These are phyloP conservation scores for Gillenia trifoliata DNA, from an alignment of 306 rosid species.

Conservation along the genomic window DNA sequence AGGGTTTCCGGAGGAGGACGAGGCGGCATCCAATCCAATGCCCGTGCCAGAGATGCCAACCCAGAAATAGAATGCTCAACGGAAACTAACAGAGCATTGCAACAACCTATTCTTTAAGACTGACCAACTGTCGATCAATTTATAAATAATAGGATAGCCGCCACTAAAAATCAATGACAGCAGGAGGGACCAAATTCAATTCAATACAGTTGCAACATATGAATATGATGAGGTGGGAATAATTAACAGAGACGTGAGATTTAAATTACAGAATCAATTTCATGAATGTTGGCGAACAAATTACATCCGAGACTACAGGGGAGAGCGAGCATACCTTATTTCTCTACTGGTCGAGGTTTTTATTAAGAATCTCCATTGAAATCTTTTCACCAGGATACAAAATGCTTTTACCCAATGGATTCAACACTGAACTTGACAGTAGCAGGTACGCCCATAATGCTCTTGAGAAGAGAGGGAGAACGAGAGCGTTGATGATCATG, in stretches of 20 bases:
- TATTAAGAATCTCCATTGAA: constrained; percentile 23
- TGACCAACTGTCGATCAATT: not conserved
- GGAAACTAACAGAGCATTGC: too few species aligned
- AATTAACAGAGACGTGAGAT: constrained; percentile 6
- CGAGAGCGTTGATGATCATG: not conserved
- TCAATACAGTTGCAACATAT: constrained; percentile 2
- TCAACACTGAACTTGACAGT: constrained; percentile 18
- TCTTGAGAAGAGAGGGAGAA: not conserved
- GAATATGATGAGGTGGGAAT: constrained; percentile 5
- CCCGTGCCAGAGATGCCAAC: too few species aligned
- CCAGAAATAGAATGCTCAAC: too few species aligned
- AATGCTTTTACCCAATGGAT: constrained; percentile 29
- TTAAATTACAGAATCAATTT: constrained; percentile 33
- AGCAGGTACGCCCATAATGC: constrained; percentile 11
- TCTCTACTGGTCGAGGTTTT: not conserved
- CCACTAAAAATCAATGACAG: not conserved
- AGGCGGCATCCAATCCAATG: too few species aligned
- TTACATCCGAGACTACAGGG: constrained; percentile 38
- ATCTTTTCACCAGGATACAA: constrained; percentile 38
- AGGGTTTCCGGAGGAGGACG: too few species aligned
- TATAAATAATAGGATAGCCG: not conserved
- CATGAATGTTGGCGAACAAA: constrained; percentile 49
- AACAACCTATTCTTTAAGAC: too few species aligned
- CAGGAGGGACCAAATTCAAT: not conserved
- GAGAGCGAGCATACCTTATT: constrained; percentile 16